Evolutionary conservation across 2,329 filamentous ascomycete genomes (phyloP).

Genomic region (Fusarium tupiense): DNA sequence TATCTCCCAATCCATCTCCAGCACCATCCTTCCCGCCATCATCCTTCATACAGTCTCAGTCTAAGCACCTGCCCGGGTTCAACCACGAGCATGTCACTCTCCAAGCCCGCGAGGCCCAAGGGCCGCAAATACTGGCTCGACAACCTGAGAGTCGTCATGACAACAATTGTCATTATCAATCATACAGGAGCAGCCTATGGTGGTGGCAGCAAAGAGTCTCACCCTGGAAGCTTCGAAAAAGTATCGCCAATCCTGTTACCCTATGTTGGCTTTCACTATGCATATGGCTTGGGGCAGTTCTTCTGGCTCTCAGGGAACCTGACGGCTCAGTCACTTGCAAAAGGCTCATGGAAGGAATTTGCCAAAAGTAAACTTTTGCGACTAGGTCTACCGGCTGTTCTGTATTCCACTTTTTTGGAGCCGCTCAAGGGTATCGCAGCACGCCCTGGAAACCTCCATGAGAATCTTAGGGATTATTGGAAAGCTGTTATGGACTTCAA

Average conservation of each 20-base stretch:
- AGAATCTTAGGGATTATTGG: neutral
- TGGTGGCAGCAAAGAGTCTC: neutral
- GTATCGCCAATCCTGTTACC: neutral
- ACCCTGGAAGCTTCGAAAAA: neutral
- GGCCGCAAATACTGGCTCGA: conserved; percentile 10
- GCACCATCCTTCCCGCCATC: neutral
- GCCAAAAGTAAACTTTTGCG: neutral
- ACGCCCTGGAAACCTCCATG: neutral
- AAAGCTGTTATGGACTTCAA: neutral
- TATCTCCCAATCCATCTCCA: too few species aligned
- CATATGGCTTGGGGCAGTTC: neutral
- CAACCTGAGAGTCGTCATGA: neutral
- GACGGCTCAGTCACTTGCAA: neutral
- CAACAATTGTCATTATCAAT: conserved; percentile 5
- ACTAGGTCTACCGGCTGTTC: neutral
- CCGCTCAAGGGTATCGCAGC: neutral
- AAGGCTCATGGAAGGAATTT: neutral
- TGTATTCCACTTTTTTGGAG: neutral
- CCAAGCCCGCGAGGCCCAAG: neutral
- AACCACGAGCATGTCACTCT: neutral
- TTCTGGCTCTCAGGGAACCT: neutral
- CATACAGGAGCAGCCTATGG: conserved; percentile 1
- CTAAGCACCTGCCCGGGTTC: neutral
- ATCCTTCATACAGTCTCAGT: neutral
- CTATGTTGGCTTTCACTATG: neutral